phyloP scores from a whole-genome alignment of 2,329 filamentous ascomycete genomes.

The Samsoniella hepiali region DNA sequence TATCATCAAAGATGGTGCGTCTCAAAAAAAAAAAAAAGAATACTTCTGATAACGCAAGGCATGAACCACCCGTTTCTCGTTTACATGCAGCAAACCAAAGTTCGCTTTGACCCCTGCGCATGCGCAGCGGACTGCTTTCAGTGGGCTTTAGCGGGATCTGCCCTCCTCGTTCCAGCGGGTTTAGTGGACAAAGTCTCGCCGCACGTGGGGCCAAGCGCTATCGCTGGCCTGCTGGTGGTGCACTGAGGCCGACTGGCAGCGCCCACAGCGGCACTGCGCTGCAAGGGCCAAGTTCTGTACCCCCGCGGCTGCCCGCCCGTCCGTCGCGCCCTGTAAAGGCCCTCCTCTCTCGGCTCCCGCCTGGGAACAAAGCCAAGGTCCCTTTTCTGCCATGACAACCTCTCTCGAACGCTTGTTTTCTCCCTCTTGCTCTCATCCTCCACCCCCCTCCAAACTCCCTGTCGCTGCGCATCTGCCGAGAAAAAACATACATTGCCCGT shows the following conservation, averaged over 20 bases:
- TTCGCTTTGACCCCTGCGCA: constrained; percentile 11
- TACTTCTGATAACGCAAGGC: background rate
- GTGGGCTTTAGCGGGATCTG: constrained; percentile 8
- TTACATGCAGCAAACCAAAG: background rate
- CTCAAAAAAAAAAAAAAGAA: no score
- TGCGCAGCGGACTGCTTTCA: background rate
- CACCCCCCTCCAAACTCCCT: background rate
- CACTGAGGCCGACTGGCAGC: background rate
- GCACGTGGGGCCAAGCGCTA: constrained; percentile 9
- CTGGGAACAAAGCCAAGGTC: background rate
- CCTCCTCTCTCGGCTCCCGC: background rate
- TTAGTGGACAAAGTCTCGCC: constrained; percentile 9
- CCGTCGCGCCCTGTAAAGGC: background rate
- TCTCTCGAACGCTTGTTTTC: background rate
- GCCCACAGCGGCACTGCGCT: background rate
- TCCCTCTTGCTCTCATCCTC: background rate
- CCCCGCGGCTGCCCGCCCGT: background rate
- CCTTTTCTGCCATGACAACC: background rate
- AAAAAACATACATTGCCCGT: background rate
- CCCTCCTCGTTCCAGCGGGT: background rate
- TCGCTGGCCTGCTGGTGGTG: background rate
- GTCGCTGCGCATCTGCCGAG: background rate
- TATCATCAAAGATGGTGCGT: no score
- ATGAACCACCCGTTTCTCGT: no score
- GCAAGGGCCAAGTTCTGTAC: background rate